These are phyloP conservation scores for Polyporus tsugae DNA, from an alignment of 1,284 basidiomycete genomes.

Conservation along the genomic window DNA sequence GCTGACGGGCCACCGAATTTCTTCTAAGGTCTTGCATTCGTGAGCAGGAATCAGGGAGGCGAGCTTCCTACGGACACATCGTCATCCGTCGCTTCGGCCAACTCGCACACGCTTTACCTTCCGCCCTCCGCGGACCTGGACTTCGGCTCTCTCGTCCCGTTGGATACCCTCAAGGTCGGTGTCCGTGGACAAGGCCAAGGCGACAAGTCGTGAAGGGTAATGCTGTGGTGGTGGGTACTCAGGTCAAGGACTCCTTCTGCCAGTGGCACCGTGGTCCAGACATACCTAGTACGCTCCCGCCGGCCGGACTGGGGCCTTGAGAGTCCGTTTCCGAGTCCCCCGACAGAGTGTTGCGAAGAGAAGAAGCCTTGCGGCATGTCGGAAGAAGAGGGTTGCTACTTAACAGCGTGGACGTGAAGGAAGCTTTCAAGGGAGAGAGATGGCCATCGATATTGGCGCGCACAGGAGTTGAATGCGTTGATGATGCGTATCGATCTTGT, in stretches of 20 bases:
- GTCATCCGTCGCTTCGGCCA: not conserved
- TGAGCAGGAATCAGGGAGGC: not conserved
- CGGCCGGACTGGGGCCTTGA: not conserved
- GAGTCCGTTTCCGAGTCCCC: not conserved
- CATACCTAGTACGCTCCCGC: not conserved
- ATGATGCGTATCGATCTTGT: not conserved
- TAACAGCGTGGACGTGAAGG: not conserved
- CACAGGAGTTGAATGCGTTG: not conserved
- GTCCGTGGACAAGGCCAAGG: not conserved
- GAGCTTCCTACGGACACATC: not conserved
- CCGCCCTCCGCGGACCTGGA: not conserved
- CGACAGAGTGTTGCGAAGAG: not conserved
- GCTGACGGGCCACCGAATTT: not conserved
- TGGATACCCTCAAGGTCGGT: not conserved
- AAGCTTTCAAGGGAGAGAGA: not conserved
- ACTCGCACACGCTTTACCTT: not conserved
- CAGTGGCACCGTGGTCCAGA: not conserved
- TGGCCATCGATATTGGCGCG: slow-evolving; percentile 5
- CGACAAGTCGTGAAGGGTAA: not conserved
- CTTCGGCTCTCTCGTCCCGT: not conserved
- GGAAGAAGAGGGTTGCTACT: not conserved
- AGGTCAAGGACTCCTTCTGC: not conserved
- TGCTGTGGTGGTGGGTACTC: not conserved
- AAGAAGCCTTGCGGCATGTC: not conserved
- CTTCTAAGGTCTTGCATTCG: not conserved